phyloP scores from a whole-genome alignment of 2,329 filamentous ascomycete genomes.

The Apiospora kogelbergensis region DNA sequence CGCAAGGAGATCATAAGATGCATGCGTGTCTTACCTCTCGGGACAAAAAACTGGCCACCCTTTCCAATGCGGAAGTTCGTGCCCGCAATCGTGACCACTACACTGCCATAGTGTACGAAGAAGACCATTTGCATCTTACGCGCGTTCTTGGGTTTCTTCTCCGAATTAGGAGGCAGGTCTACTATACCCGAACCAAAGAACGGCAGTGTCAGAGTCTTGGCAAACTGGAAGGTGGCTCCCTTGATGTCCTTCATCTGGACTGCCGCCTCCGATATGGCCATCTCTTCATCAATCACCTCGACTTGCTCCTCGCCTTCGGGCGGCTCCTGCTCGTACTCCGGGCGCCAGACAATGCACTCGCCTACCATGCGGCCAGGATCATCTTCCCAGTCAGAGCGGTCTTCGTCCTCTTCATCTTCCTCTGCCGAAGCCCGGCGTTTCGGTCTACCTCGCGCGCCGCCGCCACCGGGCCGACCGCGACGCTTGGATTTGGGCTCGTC shows the following conservation, averaged over 20 bases:
- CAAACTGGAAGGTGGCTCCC: slow-evolving; percentile 77
- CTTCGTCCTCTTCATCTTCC: slow-evolving; percentile 34
- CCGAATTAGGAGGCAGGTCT: slow-evolving; percentile 77
- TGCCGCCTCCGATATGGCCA: slow-evolving; percentile 56
- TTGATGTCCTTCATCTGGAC: slow-evolving; percentile 60
- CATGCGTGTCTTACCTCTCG: slow-evolving; percentile 70
- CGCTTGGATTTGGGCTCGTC: slow-evolving; percentile 32
- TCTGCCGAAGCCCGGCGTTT: background rate
- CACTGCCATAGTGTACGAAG: slow-evolving; percentile 82
- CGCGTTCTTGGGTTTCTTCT: slow-evolving; percentile 89
- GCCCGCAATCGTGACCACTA: slow-evolving; percentile 75
- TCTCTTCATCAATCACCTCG: slow-evolving; percentile 52
- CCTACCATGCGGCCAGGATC: slow-evolving; percentile 64
- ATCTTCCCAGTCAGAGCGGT: slow-evolving; percentile 70
- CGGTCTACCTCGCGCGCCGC: slow-evolving; percentile 17
- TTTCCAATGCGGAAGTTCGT: slow-evolving; percentile 79
- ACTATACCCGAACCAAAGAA: slow-evolving; percentile 92
- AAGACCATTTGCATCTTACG: slow-evolving; percentile 97
- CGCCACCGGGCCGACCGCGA: slow-evolving; percentile 22
- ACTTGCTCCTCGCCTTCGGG: slow-evolving; percentile 55
- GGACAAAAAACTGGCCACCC: slow-evolving; percentile 92
- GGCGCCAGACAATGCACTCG: slow-evolving; percentile 64
- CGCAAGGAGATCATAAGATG: background rate
- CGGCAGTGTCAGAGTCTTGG: slow-evolving; percentile 78
- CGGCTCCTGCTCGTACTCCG: slow-evolving; percentile 53